Percentiles rank a stretch among this genome's conserved stretches.
Evolutionary conservation across 345 rosid genomes (phyloP).

Genomic region (Xanthoceras sorbifolium): DNA sequence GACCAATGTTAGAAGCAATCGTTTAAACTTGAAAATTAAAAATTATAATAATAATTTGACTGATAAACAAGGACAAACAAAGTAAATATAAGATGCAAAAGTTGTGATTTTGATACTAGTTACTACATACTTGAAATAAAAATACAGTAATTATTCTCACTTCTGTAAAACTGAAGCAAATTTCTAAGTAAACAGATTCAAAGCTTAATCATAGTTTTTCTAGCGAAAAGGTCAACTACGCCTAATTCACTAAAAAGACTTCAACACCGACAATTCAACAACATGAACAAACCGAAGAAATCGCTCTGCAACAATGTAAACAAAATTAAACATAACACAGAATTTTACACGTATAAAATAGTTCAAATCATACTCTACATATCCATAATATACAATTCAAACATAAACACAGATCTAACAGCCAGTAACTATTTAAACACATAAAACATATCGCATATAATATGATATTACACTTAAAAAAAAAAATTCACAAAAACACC

Average conservation of each 20-base stretch:
- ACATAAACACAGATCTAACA: background rate
- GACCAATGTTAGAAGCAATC: constrained; percentile 9
- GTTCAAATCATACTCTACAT: constrained; percentile 16
- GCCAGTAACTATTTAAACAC: background rate
- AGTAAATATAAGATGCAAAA: background rate
- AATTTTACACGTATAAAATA: background rate
- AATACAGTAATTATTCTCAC: background rate
- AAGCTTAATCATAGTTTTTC: background rate
- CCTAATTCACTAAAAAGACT: background rate
- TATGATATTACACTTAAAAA: background rate
- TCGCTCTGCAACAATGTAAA: background rate
- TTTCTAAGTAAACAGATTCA: no score
- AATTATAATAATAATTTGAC: background rate
- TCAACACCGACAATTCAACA: background rate
- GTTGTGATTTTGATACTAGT: background rate
- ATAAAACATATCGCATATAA: background rate
- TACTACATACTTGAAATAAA: background rate
- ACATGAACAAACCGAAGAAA: background rate
- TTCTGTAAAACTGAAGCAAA: no score
- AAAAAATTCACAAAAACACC: constrained; percentile 19
- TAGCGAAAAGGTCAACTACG: background rate
- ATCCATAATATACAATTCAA: background rate
- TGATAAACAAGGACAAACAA: background rate
- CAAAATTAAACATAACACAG: background rate
- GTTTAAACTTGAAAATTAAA: background rate